A percentile compares a stretch with the other conserved stretches of the same genome.
Conservation (phyloP, 2,329 filamentous ascomycete genomes). For the Fusarium scirpi region DNA sequence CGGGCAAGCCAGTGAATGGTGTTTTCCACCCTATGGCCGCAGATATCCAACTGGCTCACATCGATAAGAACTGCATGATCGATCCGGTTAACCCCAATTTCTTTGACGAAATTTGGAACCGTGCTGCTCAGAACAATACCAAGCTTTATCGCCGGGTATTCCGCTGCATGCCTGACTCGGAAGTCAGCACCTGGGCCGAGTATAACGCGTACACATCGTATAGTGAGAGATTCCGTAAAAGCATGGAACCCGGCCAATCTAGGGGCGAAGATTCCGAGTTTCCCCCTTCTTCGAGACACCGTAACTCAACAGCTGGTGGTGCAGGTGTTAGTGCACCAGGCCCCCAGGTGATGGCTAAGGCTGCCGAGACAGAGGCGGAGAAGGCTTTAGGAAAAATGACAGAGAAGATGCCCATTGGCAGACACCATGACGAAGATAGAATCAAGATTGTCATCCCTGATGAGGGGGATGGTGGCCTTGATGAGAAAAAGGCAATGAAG, state of each 20-base stretch:
- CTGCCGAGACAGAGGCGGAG: constrained; percentile 49
- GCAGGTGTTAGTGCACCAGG: constrained; percentile 60
- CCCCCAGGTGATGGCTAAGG: constrained; percentile 54
- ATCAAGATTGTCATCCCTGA: constrained; percentile 50
- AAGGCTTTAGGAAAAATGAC: constrained; percentile 50
- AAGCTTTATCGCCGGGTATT: constrained; percentile 94
- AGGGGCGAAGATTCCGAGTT: constrained; percentile 64
- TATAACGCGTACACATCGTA: constrained; percentile 89
- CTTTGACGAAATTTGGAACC: constrained; percentile 88
- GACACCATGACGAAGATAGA: constrained; percentile 47
- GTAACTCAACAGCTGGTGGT: constrained; percentile 51
- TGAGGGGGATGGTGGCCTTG: constrained; percentile 46
- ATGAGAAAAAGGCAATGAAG: constrained; percentile 58
- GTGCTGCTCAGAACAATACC: constrained; percentile 92
- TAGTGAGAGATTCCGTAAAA: constrained; percentile 79
- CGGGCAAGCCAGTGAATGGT: constrained; percentile 60
- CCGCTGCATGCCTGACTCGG: constrained; percentile 95
- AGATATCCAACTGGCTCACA: constrained; percentile 78
- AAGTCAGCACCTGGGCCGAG: constrained; percentile 92
- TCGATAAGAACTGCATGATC: constrained; percentile 93
- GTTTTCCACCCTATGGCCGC: constrained; percentile 66
- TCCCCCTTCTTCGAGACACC: constrained; percentile 53
- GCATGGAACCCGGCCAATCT: constrained; percentile 66
- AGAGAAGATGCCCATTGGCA: constrained; percentile 41
- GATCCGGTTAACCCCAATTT: constrained; percentile 88